A percentile compares a stretch with the other conserved stretches of the same genome.
Evolutionary conservation across 2,329 filamentous ascomycete species (phyloP).

Genomic region (Colletotrichum sp.): DNA sequence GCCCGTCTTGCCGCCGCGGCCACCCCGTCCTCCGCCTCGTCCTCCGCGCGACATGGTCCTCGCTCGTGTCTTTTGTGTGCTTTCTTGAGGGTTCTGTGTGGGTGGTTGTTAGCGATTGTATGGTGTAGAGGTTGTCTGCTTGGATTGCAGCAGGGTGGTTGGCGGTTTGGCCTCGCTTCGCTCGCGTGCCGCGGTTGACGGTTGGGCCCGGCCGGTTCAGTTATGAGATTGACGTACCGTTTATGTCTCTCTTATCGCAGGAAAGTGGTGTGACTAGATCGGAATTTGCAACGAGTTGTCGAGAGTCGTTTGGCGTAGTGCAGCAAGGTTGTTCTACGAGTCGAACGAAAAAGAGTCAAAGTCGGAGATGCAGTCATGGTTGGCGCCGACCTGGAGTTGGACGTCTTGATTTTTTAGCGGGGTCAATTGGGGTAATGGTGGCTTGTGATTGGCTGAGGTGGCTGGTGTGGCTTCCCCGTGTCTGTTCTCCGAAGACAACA

Average conservation of each 20-base stretch:
- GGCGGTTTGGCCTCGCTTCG: background rate
- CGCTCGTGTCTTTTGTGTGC: background rate
- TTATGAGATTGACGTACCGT: background rate
- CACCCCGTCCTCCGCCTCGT: conserved; percentile 49
- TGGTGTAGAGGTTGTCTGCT: background rate
- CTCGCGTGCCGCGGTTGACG: background rate
- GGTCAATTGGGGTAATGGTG: background rate
- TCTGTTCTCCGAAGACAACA: background rate
- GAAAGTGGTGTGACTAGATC: fast-evolving
- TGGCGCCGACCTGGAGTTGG: background rate
- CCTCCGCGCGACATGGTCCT: conserved; percentile 53
- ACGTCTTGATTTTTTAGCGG: background rate
- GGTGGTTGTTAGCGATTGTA: background rate
- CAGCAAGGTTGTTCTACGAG: background rate
- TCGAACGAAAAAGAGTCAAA: background rate
- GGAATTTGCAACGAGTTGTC: fast-evolving
- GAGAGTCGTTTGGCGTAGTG: background rate
- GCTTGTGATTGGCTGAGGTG: background rate
- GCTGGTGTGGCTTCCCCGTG: background rate
- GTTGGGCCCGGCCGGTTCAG: background rate
- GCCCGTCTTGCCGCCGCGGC: conserved; percentile 51
- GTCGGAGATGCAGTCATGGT: background rate
- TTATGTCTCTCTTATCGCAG: background rate
- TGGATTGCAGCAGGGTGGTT: background rate
- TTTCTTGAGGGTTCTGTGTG: background rate